Base-by-base conservation (phyloP, 257 asterid genomes). In the Solanum clarkiae region DNA sequence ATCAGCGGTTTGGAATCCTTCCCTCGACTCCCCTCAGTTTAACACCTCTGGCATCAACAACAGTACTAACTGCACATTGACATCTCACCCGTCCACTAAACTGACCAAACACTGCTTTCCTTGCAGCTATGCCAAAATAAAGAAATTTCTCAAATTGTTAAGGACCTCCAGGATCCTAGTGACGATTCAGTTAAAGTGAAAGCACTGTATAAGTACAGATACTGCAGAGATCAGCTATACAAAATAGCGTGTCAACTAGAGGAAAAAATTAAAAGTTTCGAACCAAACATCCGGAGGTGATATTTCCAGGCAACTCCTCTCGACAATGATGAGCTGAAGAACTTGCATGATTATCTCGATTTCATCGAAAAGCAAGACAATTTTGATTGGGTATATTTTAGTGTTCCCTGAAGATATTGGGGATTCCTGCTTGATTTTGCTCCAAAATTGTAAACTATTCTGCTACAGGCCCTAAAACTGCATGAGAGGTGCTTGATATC, bases 401-500 rank as follows among this genome's bases (percentile, higher is more conserved):
- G 36, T 32, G 40, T 74, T 63, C 40, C 42, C 49, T 68, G 56
- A 22, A 36, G 45, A 42, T 84, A 63, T 84, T 63, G 36, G 54
- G 42, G 69, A 45, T 85, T 17, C 81, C 84, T 80, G 15, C 83
- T 66, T 79, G 75, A 36, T 79, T 80, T 26, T 81, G n/a, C 66
- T 71, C 72, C 20, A 71, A 77, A 83, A 63, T 60, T 72, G 57
- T 59, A 75, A 75, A 45, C 47, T 70, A n/a, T 82, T 56, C 80
- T 51, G 84, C 84, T 63, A 81, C 95, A 96, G 99, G 93, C 93
- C 32, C 89, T 93, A 86, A 92, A 92, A 85, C 90, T 94, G 85
- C 94, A 93, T 49, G 99, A 96, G 87, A 93, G 99, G 89, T 96
- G 99, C 92, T 93, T 96, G 92, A 92, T 96, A 84, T 91, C 99